Conservation (phyloP, 176 grass and related monocot species). For the Bromus sterilis region DNA sequence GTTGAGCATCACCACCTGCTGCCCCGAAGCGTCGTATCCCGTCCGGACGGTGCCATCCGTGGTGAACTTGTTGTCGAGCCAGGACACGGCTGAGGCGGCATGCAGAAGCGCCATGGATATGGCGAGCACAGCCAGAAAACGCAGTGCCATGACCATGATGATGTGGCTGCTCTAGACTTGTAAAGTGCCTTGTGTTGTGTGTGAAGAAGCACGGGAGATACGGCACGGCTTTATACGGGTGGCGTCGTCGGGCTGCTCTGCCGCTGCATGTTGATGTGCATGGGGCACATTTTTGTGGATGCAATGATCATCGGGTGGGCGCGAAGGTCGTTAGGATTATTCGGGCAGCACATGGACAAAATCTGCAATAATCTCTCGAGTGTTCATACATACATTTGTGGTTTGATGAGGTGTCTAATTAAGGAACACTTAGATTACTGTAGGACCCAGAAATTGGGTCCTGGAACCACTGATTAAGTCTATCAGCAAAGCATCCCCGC, state of each 20-base stretch:
- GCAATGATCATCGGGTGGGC: not conserved
- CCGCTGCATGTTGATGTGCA: not conserved
- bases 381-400: not conserved
- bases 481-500: too few species aligned
- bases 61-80: not conserved
- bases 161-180: not conserved
- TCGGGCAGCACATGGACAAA: not conserved
- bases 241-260: not conserved
- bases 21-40: not conserved
- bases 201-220: not conserved
- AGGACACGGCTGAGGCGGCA: not conserved
- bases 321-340: not conserved
- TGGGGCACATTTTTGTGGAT: not conserved
- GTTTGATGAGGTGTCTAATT: not conserved
- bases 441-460: too few species aligned
- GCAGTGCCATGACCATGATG: not conserved
- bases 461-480: too few species aligned
- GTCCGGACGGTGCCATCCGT: not conserved
- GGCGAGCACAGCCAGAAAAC: not conserved
- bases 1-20: constrained; percentile 4
- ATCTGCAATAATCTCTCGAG: not conserved
- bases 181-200: not conserved
- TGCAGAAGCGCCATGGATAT: not conserved
- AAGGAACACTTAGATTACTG: too few species aligned
- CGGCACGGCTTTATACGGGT: not conserved